These are phyloP conservation scores for Coprinopsis sp. DNA, from an alignment of 768 basidiomycete genomes.

Conservation along the genomic window DNA sequence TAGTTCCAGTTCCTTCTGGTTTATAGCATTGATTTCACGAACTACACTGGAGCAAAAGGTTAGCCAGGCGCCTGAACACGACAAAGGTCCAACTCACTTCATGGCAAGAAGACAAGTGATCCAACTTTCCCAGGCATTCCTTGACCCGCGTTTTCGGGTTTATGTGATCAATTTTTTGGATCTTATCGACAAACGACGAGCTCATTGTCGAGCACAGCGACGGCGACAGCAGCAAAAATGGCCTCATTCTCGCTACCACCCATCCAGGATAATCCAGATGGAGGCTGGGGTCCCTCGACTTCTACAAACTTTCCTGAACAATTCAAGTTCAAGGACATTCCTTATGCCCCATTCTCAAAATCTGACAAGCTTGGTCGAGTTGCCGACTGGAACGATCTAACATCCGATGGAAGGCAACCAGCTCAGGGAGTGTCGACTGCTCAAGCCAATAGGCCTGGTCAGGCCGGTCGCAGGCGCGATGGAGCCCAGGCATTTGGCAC, in stretches of 20 bases:
- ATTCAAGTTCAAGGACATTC: conserved; percentile 98
- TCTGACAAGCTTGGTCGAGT: conserved; percentile 96
- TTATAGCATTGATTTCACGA: conserved; percentile 90
- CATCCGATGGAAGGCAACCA: conserved; percentile 57
- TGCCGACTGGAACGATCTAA: conserved; percentile 93
- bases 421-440: conserved; percentile 44
- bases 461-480: conserved; percentile 63
- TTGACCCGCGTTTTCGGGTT: conserved; percentile 7
- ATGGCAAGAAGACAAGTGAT: conserved; percentile 37
- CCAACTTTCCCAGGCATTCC: conserved; percentile 30
- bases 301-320: conserved; percentile 74
- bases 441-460: conserved; percentile 43
- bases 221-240: conserved; percentile 36
- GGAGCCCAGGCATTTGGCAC: conserved; percentile 86
- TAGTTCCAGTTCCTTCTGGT: conserved; percentile 82
- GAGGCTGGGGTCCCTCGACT: conserved; percentile 87
- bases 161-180: conserved; percentile 26
- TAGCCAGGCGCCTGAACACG: conserved; percentile 5
- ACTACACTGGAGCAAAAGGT: conserved; percentile 60
- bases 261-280: conserved; percentile 89
- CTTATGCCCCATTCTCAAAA: conserved; percentile 98
- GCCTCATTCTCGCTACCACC: conserved; percentile 81
- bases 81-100: conserved; percentile 54
- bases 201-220: too few relatives aligned
- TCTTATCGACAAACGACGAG: too few relatives aligned